Evolutionary conservation across 2,329 filamentous ascomycete genomes (phyloP).

Genomic region (Chalara sp.): DNA sequence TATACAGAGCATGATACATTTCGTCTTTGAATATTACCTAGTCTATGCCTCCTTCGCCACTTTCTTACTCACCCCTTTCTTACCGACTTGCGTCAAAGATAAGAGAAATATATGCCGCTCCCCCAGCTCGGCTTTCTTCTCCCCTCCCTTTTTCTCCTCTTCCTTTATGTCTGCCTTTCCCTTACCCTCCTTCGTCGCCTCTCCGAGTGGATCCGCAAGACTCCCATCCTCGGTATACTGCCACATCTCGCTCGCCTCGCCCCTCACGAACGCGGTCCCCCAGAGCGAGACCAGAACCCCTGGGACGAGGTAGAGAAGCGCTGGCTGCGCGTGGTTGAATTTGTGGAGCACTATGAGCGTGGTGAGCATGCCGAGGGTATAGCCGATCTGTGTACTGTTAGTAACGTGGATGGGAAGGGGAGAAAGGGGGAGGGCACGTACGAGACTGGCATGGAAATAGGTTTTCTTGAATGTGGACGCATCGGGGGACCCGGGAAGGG

Average conservation of each 20-base stretch:
- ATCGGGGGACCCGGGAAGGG: constrained; percentile 42
- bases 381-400: constrained; percentile 42
- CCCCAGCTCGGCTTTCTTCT: too few relatives aligned
- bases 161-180: constrained; percentile 6
- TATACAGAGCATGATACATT: too few relatives aligned
- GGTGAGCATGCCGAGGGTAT: constrained; percentile 67
- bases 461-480: constrained; percentile 61
- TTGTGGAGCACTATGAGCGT: constrained; percentile 73
- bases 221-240: constrained; percentile 68
- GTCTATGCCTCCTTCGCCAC: too few relatives aligned
- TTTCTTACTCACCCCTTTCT: too few relatives aligned
- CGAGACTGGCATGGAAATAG: constrained; percentile 74
- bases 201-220: constrained; percentile 32
- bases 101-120: too few relatives aligned
- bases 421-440: constrained; percentile 16
- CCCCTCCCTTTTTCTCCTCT: background rate
- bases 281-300: constrained; percentile 71
- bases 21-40: too few relatives aligned
- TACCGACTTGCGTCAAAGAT: too few relatives aligned
- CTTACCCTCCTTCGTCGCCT: constrained; percentile 9
- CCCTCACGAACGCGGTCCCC: constrained; percentile 62
- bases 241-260: constrained; percentile 74
- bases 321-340: constrained; percentile 79
- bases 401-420: background rate
- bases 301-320: constrained; percentile 86